Conservation (phyloP, 306 rosid species). For the Acacia melanoxylon region DNA sequence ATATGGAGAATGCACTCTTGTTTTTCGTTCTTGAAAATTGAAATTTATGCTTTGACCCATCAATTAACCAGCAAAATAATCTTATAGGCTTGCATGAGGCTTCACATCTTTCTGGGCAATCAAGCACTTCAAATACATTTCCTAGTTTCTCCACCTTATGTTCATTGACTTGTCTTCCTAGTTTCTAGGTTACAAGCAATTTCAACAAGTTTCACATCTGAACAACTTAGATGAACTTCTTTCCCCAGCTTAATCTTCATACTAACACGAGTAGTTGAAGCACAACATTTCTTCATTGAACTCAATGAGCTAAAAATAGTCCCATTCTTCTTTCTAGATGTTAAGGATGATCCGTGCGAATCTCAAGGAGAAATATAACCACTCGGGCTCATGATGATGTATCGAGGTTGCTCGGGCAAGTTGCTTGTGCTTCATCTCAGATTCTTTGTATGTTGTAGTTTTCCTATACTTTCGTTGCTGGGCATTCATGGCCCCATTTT, state of each 20-base stretch:
- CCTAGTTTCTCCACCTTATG: constrained; percentile 46
- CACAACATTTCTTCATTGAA: constrained; percentile 43
- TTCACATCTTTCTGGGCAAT: constrained; percentile 44
- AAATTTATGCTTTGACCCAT: constrained; percentile 50
- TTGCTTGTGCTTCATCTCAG: too few species aligned
- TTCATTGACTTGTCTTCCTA: constrained; percentile 40
- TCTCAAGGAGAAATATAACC: too few species aligned
- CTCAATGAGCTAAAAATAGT: constrained; percentile 46
- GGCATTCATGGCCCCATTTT: too few species aligned
- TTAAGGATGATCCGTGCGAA: too few species aligned
- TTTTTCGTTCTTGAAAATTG: constrained; percentile 67
- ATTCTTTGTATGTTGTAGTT: too few species aligned
- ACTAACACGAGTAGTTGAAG: constrained; percentile 59
- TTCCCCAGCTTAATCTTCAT: constrained; percentile 85
- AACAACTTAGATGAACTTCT: constrained; percentile 46
- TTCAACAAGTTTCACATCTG: too few species aligned
- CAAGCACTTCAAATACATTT: constrained; percentile 65
- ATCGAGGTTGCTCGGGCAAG: too few species aligned
- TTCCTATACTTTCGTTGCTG: too few species aligned
- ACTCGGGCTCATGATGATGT: too few species aligned
- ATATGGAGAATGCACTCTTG: constrained; percentile 60
- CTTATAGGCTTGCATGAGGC: constrained; percentile 42
- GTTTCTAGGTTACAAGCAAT: too few species aligned
- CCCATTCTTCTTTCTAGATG: constrained; percentile 44
- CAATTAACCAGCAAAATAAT: constrained; percentile 36